Evolutionary conservation across 2,329 filamentous ascomycete species (phyloP).

Genomic region (Aspergillus brasiliensis): DNA sequence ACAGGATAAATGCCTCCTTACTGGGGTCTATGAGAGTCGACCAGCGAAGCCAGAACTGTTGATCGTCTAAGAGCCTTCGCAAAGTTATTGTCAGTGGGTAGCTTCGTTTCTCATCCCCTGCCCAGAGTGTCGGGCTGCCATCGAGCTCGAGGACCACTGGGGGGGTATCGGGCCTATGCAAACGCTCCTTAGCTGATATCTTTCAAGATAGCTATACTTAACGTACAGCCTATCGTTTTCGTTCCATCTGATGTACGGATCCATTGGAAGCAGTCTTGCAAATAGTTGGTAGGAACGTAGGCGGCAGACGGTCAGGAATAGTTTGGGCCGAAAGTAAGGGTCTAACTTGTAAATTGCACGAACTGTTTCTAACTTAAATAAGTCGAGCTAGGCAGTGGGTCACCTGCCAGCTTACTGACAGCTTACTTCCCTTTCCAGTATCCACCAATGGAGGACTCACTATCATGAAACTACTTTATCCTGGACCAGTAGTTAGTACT

Average conservation of each 20-base stretch:
- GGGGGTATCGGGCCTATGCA: background rate
- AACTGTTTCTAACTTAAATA: too few relatives aligned
- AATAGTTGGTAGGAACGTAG: background rate
- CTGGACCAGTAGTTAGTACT: too few relatives aligned
- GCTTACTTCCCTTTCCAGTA: too few relatives aligned
- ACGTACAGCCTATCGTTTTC: background rate
- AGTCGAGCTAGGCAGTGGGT: too few relatives aligned
- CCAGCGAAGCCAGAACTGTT: background rate
- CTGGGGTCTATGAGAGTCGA: background rate
- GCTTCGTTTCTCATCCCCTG: background rate
- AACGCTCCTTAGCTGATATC: background rate
- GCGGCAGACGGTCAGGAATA: background rate
- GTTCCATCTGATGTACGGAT: background rate
- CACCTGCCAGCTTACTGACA: too few relatives aligned
- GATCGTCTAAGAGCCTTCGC: background rate
- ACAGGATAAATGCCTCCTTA: background rate
- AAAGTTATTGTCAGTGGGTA: background rate
- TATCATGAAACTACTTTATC: too few relatives aligned
- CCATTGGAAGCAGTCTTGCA: background rate
- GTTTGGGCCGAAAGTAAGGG: background rate
- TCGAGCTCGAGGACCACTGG: background rate
- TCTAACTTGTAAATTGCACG: too few relatives aligned
- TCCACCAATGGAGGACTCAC: too few relatives aligned
- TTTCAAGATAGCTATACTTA: background rate
- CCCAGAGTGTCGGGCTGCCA: background rate